phyloP scores from a whole-genome alignment of 176 grass and related monocot genomes.

The Dendrocalamus sinicus region DNA sequence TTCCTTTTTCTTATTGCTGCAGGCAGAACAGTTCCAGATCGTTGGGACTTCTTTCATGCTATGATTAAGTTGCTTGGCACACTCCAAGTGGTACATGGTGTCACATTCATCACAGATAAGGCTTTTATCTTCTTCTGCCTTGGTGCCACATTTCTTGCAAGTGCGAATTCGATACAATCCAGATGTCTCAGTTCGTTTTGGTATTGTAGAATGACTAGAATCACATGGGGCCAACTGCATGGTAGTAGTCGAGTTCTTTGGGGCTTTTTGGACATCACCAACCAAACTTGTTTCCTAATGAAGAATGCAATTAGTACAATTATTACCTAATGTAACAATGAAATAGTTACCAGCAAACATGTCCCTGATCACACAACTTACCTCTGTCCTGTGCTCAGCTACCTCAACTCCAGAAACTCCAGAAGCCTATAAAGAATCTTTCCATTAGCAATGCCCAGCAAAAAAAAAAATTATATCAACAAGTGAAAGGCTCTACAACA shows the following conservation, averaged over 20 bases:
- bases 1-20: constrained; percentile 45
- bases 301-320: constrained; percentile 38
- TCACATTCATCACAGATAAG: constrained; percentile 89
- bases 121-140: constrained; percentile 54
- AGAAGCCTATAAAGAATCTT: constrained; percentile 56
- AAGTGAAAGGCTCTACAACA: constrained; percentile 7
- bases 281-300: constrained; percentile 62
- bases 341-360: constrained; percentile 23
- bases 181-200: constrained; percentile 50
- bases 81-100: constrained; percentile 74
- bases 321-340: constrained; percentile 8
- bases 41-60: constrained; percentile 56
- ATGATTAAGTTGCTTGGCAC: constrained; percentile 55
- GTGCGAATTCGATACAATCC: constrained; percentile 39
- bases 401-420: constrained; percentile 61
- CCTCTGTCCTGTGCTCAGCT: constrained; percentile 61
- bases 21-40: constrained; percentile 77
- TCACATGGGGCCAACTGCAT: constrained; percentile 58
- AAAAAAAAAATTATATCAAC: constrained; percentile 36
- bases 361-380: constrained; percentile 44
- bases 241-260: constrained; percentile 61
- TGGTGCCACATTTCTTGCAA: constrained; percentile 72
- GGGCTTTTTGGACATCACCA: constrained; percentile 44
- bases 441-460: constrained; percentile 32
- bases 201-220: constrained; percentile 79